Percentiles rank a stretch among this genome's conserved stretches.
phyloP scores from a whole-genome alignment of 345 rosid genomes.

The Salix arbutifolia region DNA sequence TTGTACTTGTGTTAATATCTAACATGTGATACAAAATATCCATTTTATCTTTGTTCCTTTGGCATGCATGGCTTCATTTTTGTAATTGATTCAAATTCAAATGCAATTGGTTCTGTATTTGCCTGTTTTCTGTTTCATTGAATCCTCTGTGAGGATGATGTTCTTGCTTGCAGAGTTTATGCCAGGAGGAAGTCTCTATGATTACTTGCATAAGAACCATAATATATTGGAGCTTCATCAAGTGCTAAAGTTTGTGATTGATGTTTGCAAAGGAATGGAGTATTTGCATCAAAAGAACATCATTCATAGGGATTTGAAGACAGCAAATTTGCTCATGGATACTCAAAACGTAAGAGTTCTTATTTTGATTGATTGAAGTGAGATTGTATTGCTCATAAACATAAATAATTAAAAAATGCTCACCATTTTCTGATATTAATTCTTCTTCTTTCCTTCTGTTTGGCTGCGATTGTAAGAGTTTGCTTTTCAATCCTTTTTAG shows the following conservation, averaged over 20 bases:
- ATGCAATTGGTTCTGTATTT: background rate
- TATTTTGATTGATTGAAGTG: background rate
- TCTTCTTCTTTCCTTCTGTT: background rate
- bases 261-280: constrained; percentile 70
- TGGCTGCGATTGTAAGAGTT: background rate
- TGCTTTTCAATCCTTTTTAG: background rate
- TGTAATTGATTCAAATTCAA: no score
- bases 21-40: background rate
- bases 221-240: constrained; percentile 45
- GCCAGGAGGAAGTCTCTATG: constrained; percentile 73
- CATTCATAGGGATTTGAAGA: constrained; percentile 75
- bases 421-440: background rate
- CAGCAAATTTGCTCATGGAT: constrained; percentile 77
- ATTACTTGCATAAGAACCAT: constrained; percentile 58
- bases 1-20: background rate
- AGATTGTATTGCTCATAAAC: background rate
- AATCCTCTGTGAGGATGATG: background rate
- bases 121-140: background rate
- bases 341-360: constrained; percentile 39
- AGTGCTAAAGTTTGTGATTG: constrained; percentile 60
- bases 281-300: constrained; percentile 70
- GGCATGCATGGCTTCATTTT: no score
- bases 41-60: background rate
- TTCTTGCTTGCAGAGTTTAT: constrained; percentile 57
- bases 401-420: background rate